Percentiles rank a stretch among this genome's conserved stretches.
Conservation (phyloP, 495 filamentous ascomycete genomes). For the Pyrenula aspistea region DNA sequence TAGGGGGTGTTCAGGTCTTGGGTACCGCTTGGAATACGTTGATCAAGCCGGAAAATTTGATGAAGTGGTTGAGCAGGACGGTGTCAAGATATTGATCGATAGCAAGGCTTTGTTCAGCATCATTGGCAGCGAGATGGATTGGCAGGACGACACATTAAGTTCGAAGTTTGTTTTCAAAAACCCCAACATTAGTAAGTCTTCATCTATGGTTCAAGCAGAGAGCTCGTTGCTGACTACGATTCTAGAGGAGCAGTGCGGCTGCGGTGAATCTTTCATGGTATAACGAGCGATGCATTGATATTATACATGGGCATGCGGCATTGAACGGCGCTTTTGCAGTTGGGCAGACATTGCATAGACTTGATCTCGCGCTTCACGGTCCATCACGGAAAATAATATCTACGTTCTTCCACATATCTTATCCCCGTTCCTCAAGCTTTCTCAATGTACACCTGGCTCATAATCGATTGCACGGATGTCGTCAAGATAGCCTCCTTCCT, state of each 20-base stretch:
- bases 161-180: constrained; percentile 88
- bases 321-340: background rate
- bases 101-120: constrained; percentile 96
- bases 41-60: constrained; percentile 81
- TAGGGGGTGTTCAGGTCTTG: constrained; percentile 85
- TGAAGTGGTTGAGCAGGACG: constrained; percentile 89
- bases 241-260: constrained; percentile 91
- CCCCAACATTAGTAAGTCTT: constrained; percentile 87
- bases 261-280: constrained; percentile 95
- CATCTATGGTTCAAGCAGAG: constrained; percentile 1
- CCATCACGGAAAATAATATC: background rate
- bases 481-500: constrained; percentile 5
- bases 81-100: constrained; percentile 90
- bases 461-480: constrained; percentile 24
- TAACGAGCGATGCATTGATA: constrained; percentile 12
- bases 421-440: background rate
- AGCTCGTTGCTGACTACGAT: too few relatives aligned
- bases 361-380: background rate
- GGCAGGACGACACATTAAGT: constrained; percentile 89
- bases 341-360: constrained; percentile 5
- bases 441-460: constrained; percentile 21
- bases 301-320: constrained; percentile 1
- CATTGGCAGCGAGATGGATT: constrained; percentile 98
- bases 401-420: too few relatives aligned
- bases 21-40: constrained; percentile 94